Base-by-base conservation (phyloP, 495 filamentous ascomycete genomes). In the Talaromyces trachyspermus region DNA sequence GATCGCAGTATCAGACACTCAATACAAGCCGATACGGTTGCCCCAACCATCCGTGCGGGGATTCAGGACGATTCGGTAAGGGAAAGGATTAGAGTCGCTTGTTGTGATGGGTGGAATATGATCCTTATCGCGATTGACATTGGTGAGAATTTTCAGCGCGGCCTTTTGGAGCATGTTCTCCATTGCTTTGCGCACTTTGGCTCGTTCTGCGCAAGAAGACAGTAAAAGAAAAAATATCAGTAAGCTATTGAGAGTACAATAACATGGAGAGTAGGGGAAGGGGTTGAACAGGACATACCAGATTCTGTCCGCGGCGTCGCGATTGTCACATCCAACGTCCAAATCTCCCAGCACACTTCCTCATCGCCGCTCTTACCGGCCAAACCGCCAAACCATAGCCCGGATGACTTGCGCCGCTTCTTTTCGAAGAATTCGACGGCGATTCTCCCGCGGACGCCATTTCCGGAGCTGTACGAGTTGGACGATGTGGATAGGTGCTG, bases 51-150 rank as follows among this genome's bases (percentile, higher is more conserved):
- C 85, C 14, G 74, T 71, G 36, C 85, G 81, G 12, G 86, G 87
- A 52, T 91, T 89, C 26, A 97, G 75, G 18, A 87, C 74, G 59
- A 98, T 95, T 50, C 86, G 80, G 62, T 95, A 97, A 3, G 92
- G 91, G 60, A 98, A 98, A 0, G 94, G 90, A 58, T 97, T 97
- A 38, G 81, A 72, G 24, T 95, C 89, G 55, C 80, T 90, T 6
- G 87, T 91, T 19, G 89, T 96, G 49, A 98, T 97, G 39, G 92
- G 94, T 23, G 92, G 92, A 56, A 98, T 95, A 66, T 98, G 92
- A 58, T 95, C 88, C 62, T 94, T 95, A 55, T 95, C 85, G 10
- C 75, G 65, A 63, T 95, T 95, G 50, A 87, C 92, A 24, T 82
- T 81, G 38, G 78, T 80, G 17, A 96, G 75, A 52, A 95, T 89